Percentiles rank a stretch among this genome's conserved stretches.
Conservation (phyloP, 129 eudicot species). For the Arctium lappa region DNA sequence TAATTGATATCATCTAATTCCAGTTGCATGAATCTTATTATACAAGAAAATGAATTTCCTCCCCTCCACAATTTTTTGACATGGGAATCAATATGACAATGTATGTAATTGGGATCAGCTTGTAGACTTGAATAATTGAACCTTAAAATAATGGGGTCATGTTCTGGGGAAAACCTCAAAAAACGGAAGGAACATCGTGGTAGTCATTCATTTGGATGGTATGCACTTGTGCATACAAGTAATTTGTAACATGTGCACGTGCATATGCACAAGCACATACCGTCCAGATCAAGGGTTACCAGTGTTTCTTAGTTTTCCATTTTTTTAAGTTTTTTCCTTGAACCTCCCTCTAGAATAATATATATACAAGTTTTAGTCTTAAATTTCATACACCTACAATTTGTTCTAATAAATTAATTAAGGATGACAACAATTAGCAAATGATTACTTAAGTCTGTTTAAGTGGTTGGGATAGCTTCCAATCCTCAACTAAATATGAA, state of each 20-base stretch:
- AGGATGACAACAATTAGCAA: not conserved
- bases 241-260: too few relatives aligned
- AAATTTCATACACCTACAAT: not conserved
- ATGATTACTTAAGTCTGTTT: not conserved
- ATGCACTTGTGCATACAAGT: too few relatives aligned
- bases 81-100: not conserved
- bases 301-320: too few relatives aligned
- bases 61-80: not conserved
- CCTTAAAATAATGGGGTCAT: not conserved
- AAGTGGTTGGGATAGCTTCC: not conserved
- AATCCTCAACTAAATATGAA: not conserved
- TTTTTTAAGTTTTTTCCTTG: too few relatives aligned
- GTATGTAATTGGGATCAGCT: not conserved
- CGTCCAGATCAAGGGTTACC: too few relatives aligned
- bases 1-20: not conserved
- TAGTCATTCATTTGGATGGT: too few relatives aligned
- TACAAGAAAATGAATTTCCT: not conserved
- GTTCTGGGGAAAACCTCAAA: too few relatives aligned
- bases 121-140: not conserved
- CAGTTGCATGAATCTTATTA: not conserved
- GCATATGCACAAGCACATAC: too few relatives aligned
- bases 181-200: too few relatives aligned
- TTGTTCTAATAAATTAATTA: not conserved
- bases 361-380: not conserved
- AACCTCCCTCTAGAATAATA: too few relatives aligned